Conservation (phyloP, 495 filamentous ascomycete genomes). For the Neurospora sp. region DNA sequence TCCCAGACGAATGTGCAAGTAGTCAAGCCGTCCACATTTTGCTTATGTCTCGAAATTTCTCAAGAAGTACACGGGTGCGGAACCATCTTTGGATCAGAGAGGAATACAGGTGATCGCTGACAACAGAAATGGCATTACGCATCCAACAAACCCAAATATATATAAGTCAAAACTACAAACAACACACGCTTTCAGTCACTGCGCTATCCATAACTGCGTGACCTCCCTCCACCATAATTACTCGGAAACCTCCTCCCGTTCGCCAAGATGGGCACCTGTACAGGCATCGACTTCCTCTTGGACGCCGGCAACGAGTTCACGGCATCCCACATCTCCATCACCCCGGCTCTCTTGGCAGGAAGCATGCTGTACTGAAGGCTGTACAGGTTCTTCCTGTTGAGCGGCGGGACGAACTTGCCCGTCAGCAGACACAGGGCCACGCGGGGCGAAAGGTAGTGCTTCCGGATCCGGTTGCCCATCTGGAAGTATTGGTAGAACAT, state of each 20-base stretch:
- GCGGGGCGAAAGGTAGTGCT: slow-evolving; percentile 83
- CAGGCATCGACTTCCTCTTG: slow-evolving; percentile 20
- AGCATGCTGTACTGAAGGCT: slow-evolving; percentile 98
- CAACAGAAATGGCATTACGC: background rate
- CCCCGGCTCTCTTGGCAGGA: slow-evolving; percentile 66
- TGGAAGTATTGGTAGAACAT: slow-evolving; percentile 99
- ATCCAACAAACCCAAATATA: background rate
- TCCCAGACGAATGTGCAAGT: background rate
- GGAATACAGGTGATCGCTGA: background rate
- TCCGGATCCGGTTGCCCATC: slow-evolving; percentile 80
- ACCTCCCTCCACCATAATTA: slow-evolving; percentile 15
- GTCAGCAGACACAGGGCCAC: slow-evolving; percentile 83
- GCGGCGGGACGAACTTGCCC: slow-evolving; percentile 81
- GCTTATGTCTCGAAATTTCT: no score
- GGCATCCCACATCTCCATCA: slow-evolving; percentile 76
- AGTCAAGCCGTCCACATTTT: background rate
- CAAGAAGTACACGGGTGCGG: no score
- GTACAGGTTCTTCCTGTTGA: slow-evolving; percentile 89
- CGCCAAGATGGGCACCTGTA: slow-evolving; percentile 14
- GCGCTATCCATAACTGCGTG: slow-evolving; percentile 17
- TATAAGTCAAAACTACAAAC: background rate
- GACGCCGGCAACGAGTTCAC: slow-evolving; percentile 46
- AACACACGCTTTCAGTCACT: background rate
- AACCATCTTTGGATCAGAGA: no score
- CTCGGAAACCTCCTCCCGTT: slow-evolving; percentile 16